Evolutionary conservation across 106 monocot species (phyloP).

Genomic region (Acorus calamus): DNA sequence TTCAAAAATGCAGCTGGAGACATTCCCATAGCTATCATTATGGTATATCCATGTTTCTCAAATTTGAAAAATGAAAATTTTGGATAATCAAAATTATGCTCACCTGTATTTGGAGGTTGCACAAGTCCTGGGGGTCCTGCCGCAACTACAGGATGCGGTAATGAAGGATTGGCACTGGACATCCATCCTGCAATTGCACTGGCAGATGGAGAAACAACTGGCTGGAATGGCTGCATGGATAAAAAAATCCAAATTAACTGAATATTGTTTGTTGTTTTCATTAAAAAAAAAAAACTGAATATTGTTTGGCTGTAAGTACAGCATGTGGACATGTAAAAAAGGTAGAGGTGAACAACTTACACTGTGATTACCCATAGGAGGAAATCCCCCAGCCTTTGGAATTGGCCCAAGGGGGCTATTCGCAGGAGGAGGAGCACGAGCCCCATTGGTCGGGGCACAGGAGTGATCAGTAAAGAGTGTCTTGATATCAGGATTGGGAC

Average conservation of each 20-base stretch:
- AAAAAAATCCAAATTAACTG: no score
- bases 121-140: constrained; percentile 79
- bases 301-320: not conserved
- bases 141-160: constrained; percentile 76
- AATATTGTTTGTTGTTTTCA: no score
- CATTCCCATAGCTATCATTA: not conserved
- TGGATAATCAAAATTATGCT: not conserved
- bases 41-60: not conserved
- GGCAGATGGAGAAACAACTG: constrained; percentile 77
- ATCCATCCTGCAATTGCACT: constrained; percentile 96
- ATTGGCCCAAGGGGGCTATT: constrained; percentile 74
- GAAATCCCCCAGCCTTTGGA: constrained; percentile 75
- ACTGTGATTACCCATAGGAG: constrained; percentile 69
- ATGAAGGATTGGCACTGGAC: constrained; percentile 66
- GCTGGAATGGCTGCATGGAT: constrained; percentile 74
- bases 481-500: constrained; percentile 92
- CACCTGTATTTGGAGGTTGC: constrained; percentile 72
- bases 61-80: not conserved
- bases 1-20: constrained; percentile 77
- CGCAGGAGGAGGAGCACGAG: constrained; percentile 54
- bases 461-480: constrained; percentile 95
- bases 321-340: not conserved
- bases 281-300: no score
- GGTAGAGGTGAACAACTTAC: constrained; percentile 24
- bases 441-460: constrained; percentile 70